Evolutionary conservation across 805 yeast genomes (phyloP).

Genomic region (Saccharomycopsis synnaedendra): DNA sequence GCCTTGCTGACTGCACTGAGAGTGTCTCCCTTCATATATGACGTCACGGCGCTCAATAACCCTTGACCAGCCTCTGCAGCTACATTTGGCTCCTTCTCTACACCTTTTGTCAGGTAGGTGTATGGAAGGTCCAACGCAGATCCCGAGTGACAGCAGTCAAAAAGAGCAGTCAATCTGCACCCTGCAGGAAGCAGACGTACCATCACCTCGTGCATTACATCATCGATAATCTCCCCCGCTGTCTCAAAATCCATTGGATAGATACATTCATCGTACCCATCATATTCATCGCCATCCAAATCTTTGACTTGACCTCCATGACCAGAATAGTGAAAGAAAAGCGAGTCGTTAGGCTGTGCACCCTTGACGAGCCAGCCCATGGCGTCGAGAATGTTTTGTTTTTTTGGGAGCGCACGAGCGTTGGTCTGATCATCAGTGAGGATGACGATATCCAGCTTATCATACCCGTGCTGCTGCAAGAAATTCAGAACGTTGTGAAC

Average conservation of each 20-base stretch:
- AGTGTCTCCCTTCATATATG: constrained; percentile 42
- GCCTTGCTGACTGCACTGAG: constrained; percentile 19
- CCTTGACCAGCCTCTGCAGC: constrained; percentile 57
- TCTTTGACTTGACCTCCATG: constrained; percentile 64
- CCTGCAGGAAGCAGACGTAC: constrained; percentile 56
- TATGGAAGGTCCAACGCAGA: constrained; percentile 61
- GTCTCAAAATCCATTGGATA: constrained; percentile 54
- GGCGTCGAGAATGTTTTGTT: constrained; percentile 53
- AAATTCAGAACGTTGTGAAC: constrained; percentile 35
- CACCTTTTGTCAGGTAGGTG: constrained; percentile 61
- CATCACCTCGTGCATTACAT: constrained; percentile 48
- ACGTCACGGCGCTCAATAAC: constrained; percentile 39
- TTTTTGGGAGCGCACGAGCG: constrained; percentile 37
- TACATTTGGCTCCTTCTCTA: constrained; percentile 58
- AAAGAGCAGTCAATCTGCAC: constrained; percentile 55
- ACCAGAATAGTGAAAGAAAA: constrained; percentile 66
- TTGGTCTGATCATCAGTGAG: constrained; percentile 34
- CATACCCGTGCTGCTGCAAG: constrained; percentile 22
- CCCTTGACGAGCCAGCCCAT: constrained; percentile 65
- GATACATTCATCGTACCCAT: constrained; percentile 50
- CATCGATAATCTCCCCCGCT: constrained; percentile 57
- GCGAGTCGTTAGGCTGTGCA: constrained; percentile 55
- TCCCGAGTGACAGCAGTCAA: constrained; percentile 72
- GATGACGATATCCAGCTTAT: constrained; percentile 32
- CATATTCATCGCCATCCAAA: constrained; percentile 49